Percentiles rank a stretch among this genome's conserved stretches.
Evolutionary conservation across 169 alveolate genomes (phyloP).

Genomic region (Eimeria mitis): DNA sequence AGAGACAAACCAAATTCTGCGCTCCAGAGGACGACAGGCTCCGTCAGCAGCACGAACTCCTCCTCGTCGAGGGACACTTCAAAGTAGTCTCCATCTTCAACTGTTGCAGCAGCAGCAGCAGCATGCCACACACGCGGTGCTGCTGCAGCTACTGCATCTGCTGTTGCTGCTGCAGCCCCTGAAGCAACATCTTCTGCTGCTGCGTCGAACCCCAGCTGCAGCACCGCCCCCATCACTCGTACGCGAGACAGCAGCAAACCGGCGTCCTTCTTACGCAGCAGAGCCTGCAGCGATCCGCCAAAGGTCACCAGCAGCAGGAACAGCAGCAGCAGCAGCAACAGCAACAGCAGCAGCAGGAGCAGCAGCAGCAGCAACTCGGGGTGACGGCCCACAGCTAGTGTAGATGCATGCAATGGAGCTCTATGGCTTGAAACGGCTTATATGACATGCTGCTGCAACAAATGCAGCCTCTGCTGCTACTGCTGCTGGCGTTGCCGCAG

Average conservation of each 20-base stretch:
- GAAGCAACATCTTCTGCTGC: not conserved
- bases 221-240: conserved; percentile 22
- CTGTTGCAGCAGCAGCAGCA: conserved; percentile 68
- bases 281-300: conserved; percentile 16
- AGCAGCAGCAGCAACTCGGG: too few species aligned
- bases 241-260: conserved; percentile 2
- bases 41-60: conserved; percentile 18
- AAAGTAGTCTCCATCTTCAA: conserved; percentile 5
- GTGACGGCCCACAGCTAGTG: not conserved
- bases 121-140: conserved; percentile 26
- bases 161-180: not conserved
- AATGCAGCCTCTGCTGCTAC: not conserved
- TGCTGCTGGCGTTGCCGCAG: not conserved
- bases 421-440: not conserved
- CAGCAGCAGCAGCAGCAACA: conserved; percentile 14
- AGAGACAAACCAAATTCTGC: not conserved
- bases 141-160: not conserved
- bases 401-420: too few species aligned
- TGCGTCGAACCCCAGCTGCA: conserved; percentile 9
- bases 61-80: conserved; percentile 51
- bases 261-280: not conserved
- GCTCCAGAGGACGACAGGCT: conserved; percentile 12
- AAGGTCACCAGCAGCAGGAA: not conserved
- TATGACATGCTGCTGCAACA: not conserved
- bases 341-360: too few species aligned